Conservation (phyloP, 345 rosid species). For the Luvunga scandens region DNA sequence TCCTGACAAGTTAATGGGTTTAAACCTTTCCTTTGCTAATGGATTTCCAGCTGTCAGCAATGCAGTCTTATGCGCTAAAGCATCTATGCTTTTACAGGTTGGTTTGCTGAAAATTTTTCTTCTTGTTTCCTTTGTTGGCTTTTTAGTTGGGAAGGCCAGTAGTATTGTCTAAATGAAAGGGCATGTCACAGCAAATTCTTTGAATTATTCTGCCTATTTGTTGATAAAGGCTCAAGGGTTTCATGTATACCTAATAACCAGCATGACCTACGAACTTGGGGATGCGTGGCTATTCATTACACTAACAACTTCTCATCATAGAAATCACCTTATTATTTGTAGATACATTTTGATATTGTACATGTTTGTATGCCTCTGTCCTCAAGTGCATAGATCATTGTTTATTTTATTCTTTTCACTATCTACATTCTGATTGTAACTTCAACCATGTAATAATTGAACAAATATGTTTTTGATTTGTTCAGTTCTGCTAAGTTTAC, state of each 20-base stretch:
- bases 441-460: background rate
- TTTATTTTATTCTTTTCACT: background rate
- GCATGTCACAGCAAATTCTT: background rate
- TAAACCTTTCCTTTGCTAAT: conserved; percentile 72
- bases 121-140: background rate
- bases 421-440: background rate
- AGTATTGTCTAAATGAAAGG: background rate
- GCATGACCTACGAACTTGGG: too few relatives aligned
- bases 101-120: conserved; percentile 10
- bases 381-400: background rate
- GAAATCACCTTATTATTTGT: background rate
- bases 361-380: background rate
- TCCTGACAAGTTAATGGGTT: conserved; percentile 93
- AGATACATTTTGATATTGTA: background rate
- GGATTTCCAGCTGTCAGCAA: conserved; percentile 84
- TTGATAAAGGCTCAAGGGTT: too few relatives aligned
- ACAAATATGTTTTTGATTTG: too few relatives aligned
- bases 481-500: background rate
- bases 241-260: background rate
- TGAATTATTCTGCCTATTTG: too few relatives aligned
- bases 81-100: conserved; percentile 99
- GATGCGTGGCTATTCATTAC: background rate
- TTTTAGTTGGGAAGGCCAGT: background rate
- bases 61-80: conserved; percentile 89
- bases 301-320: background rate